phyloP scores from a whole-genome alignment of 176 grass and related monocot genomes.

The Eleusine coracana region DNA sequence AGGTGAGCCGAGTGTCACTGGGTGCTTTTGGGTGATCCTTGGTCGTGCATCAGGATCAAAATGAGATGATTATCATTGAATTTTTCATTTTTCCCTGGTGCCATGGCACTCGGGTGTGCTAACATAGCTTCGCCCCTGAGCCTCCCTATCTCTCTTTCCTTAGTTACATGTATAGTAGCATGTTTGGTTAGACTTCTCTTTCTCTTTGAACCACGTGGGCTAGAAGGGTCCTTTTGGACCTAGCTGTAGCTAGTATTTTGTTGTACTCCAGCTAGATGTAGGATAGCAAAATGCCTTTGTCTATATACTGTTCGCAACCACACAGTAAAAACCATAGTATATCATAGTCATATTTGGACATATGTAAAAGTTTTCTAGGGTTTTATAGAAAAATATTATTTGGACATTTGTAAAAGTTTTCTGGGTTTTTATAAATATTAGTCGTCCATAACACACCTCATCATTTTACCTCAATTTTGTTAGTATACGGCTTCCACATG shows the following conservation, averaged over 20 bases:
- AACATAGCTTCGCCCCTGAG: neutral
- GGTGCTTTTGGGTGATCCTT: no score
- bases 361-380: neutral
- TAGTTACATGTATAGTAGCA: neutral
- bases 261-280: neutral
- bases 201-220: neutral
- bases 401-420: no score
- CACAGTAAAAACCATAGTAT: neutral
- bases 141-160: neutral
- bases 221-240: neutral
- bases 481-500: neutral
- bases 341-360: neutral
- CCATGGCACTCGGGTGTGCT: no score
- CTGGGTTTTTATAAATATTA: neutral
- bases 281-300: neutral
- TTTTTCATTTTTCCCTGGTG: no score
- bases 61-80: no score
- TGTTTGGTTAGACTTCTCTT: neutral
- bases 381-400: neutral
- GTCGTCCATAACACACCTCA: neutral
- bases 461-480: neutral
- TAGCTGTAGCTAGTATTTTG: neutral
- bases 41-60: no score
- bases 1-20: no score
- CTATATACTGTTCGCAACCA: neutral